A percentile compares a stretch with the other conserved stretches of the same genome.
Conservation (phyloP, 2,329 filamentous ascomycete species). For the Clonostachys rhizophaga region DNA sequence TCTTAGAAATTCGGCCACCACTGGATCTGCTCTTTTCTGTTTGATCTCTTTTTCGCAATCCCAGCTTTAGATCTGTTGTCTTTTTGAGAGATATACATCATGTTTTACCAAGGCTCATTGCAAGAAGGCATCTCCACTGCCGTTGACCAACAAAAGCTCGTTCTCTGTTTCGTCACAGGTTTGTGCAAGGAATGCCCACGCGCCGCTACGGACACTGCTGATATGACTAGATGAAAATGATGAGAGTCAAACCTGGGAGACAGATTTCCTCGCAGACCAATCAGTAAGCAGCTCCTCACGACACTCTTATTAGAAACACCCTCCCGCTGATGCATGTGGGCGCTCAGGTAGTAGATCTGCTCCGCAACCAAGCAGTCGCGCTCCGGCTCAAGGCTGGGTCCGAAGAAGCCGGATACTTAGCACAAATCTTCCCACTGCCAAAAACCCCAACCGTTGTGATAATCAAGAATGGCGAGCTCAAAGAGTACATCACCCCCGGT, state of each 20-base stretch:
- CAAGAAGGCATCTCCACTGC: constrained; percentile 77
- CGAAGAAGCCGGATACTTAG: constrained; percentile 75
- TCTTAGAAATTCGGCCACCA: too few relatives aligned
- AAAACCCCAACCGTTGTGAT: constrained; percentile 75
- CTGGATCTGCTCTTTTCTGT: too few relatives aligned
- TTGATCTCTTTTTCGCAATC: too few relatives aligned
- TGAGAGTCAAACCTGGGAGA: constrained; percentile 70
- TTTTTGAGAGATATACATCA: constrained; percentile 20
- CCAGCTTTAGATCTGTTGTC: too few relatives aligned
- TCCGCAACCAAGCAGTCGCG: constrained; percentile 61
- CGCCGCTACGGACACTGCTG: constrained; percentile 2
- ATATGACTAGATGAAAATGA: constrained; percentile 56
- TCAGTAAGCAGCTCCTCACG: constrained; percentile 35
- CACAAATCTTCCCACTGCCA: constrained; percentile 77
- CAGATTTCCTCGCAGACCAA: constrained; percentile 57
- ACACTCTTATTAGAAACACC: background rate
- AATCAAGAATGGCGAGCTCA: constrained; percentile 73
- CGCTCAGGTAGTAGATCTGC: constrained; percentile 46
- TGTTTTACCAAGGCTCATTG: constrained; percentile 80
- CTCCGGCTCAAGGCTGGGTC: constrained; percentile 69
- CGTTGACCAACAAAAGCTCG: constrained; percentile 69
- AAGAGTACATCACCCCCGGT: constrained; percentile 69
- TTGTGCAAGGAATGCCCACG: constrained; percentile 12
- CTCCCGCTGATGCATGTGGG: constrained; percentile 4
- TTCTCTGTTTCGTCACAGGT: constrained; percentile 84